These are phyloP conservation scores for Phlebiopsis gigantea DNA, from an alignment of 768 basidiomycete species.

Conservation along the genomic window DNA sequence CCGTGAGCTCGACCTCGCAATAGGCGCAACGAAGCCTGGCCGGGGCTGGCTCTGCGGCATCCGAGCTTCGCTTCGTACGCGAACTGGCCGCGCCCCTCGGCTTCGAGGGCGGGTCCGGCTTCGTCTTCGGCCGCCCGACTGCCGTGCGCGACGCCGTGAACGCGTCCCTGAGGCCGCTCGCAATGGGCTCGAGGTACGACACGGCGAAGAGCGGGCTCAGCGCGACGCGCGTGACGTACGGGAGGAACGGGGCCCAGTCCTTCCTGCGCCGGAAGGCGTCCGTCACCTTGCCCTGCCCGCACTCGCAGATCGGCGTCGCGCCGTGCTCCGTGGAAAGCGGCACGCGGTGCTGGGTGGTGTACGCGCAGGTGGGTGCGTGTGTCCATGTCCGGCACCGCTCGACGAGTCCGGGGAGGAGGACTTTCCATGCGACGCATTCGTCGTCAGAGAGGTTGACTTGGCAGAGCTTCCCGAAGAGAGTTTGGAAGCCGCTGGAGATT, in stretches of 20 bases:
- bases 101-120: neutral
- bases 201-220: slow-evolving; percentile 50
- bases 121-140: neutral
- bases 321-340: slow-evolving; percentile 34
- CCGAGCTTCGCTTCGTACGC: neutral
- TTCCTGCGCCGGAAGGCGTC: slow-evolving; percentile 28
- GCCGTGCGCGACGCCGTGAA: neutral
- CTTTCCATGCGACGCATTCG: slow-evolving; percentile 42
- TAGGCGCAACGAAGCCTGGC: neutral
- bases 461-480: slow-evolving; percentile 11
- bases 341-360: slow-evolving; percentile 27
- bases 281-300: slow-evolving; percentile 42
- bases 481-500: neutral
- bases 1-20: neutral
- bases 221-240: slow-evolving; percentile 43
- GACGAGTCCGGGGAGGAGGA: slow-evolving; percentile 41
- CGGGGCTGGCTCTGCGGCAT: neutral
- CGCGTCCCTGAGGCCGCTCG: neutral
- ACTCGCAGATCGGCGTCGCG: slow-evolving; percentile 43
- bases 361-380: slow-evolving; percentile 45
- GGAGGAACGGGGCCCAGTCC: slow-evolving; percentile 36
- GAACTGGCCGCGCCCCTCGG: neutral
- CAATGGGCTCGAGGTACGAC: slow-evolving; percentile 40
- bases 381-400: slow-evolving; percentile 48
- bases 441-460: slow-evolving; percentile 28